A percentile compares a stretch with the other conserved stretches of the same genome.
phyloP scores from a whole-genome alignment of 2,329 filamentous ascomycete species.

The Penicillium fuscoglaucum region DNA sequence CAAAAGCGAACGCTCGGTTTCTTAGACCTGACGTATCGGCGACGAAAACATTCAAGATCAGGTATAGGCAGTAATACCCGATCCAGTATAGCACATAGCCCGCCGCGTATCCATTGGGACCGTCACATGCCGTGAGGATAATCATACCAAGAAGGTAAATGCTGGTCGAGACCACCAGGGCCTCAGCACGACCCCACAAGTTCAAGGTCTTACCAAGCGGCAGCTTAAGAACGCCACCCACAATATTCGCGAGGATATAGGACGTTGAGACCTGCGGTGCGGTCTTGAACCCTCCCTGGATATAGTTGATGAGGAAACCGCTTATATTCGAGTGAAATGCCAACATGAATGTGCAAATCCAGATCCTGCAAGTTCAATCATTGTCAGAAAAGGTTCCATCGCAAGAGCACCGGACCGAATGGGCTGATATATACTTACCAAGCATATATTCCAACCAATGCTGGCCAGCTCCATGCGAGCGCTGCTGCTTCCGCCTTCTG shows the following conservation, averaged over 20 bases:
- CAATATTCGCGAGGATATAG: slow-evolving; percentile 55
- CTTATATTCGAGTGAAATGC: slow-evolving; percentile 46
- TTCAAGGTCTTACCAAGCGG: slow-evolving; percentile 64
- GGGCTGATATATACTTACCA: slow-evolving; percentile 25
- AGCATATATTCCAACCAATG: slow-evolving; percentile 35
- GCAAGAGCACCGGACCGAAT: too few relatives aligned
- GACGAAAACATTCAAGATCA: slow-evolving; percentile 60
- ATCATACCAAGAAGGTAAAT: slow-evolving; percentile 54
- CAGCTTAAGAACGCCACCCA: slow-evolving; percentile 61
- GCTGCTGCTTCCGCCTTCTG: slow-evolving; percentile 46
- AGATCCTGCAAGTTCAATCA: slow-evolving; percentile 38
- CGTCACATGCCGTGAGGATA: slow-evolving; percentile 62
- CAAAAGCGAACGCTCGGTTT: slow-evolving; percentile 62
- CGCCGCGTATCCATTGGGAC: slow-evolving; percentile 63
- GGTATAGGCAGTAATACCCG: slow-evolving; percentile 57
- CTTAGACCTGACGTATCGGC: slow-evolving; percentile 63
- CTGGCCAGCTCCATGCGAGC: slow-evolving; percentile 43
- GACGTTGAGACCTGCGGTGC: slow-evolving; percentile 55
- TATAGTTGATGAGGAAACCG: slow-evolving; percentile 48
- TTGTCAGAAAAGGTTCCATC: slow-evolving; percentile 1
- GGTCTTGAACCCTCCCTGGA: slow-evolving; percentile 53
- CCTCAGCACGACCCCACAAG: slow-evolving; percentile 63
- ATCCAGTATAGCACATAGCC: slow-evolving; percentile 64
- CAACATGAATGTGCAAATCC: slow-evolving; percentile 49
- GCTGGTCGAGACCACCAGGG: slow-evolving; percentile 53